Base-by-base conservation (phyloP, 345 rosid genomes). In the Lumnitzera littorea region DNA sequence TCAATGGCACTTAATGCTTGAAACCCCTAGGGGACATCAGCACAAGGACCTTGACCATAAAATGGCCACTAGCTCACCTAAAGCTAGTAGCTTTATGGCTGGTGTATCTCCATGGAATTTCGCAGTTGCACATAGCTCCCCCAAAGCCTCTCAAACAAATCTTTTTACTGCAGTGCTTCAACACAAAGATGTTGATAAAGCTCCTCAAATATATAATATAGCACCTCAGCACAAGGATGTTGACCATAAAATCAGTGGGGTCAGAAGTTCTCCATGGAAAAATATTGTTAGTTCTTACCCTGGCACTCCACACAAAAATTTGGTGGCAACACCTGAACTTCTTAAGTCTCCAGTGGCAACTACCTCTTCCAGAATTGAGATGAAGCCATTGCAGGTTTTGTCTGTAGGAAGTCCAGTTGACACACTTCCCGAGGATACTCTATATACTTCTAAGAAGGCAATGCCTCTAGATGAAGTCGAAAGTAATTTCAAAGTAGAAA, bases 11-110 rank as follows among this genome's bases (percentile, higher is more conserved):
- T 53, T 79, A 55, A 29, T 54, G 56, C 41, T 69, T 13, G 65
- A 48, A 70, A 71, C 69, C 53, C 69, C 84, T 27, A 62, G 56
- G 36, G 66, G 61, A 62, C 64, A 55, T 65, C 80, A 58, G 59
- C 77, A 24, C 56, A 70, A 65, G 60, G 79, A 64, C 74, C 67
- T 48, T 49, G 65, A 62, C 67, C 63, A 58, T 56, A 57, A 48
- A 23, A 68, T 67, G 23, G 62, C 68, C 46, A 73, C 56, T 62
- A 63, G 24, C 58, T 79, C 86, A 56, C 83, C 77, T 48, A 69
- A 55, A 67, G 48, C 64, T 27, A 27, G 31, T 27, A 27, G 31
- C 31, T 27, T 27, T 27, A 5, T 27, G 31, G 31, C 31, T 36
- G 43, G 43, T 36, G 7, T 4, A 4, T 36, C 43, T 36, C 43